Evolutionary conservation across 2,329 filamentous ascomycete species (phyloP), one percentile per base, ranked within the genome.

Genomic region (Fonsecaea pedrosoi): DNA sequence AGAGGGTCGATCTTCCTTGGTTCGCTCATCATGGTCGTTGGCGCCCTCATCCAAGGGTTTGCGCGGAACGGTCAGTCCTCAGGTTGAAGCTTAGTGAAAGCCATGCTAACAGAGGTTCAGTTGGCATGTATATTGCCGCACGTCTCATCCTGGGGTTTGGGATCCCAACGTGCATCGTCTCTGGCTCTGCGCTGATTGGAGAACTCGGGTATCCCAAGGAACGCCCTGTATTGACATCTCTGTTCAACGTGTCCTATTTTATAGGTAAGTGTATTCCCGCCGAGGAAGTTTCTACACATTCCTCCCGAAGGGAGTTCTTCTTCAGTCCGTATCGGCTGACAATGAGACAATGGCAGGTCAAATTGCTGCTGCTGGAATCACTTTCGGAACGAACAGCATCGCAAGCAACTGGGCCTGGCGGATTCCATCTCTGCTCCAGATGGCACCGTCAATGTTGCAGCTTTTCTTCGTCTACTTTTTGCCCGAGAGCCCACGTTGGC

Each of bases 161-260:
- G n/a, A 86, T 89, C 56, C 83, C 85, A 0, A 86, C 85, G 70
- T 84, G 82, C 66, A 88, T 88, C 67, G 84, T 87, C 38, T 83
- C 85, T 1, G 86, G 84, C 4, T 84, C 86, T 0, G 81, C 84
- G 38, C 76, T 88, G 58, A 85, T 89, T 34, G 86, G 85, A 75
- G 87, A 89, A 73, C 77, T 89, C 32, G 85, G 82, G 1, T 83
- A 88, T 72, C 86, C 86, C 2, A 88, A 86, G 73, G 86, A 88
- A 75, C 84, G 87, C 68, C 80, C 86, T 0, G 79, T 85, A n/a
- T 71, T 88, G 61, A 88, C 85, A 0, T 87, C 85, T 6, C 77
- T 87, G 1, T 88, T 88, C 80, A 88, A 88, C 71, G 82, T 85
- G 0, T 85, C 83, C 1, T 86, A 85, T 74, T 87, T 85, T 67